A percentile compares a stretch with the other conserved stretches of the same genome.
Evolutionary conservation across 306 rosid genomes (phyloP).

Genomic region (Acacia crassicarpa): DNA sequence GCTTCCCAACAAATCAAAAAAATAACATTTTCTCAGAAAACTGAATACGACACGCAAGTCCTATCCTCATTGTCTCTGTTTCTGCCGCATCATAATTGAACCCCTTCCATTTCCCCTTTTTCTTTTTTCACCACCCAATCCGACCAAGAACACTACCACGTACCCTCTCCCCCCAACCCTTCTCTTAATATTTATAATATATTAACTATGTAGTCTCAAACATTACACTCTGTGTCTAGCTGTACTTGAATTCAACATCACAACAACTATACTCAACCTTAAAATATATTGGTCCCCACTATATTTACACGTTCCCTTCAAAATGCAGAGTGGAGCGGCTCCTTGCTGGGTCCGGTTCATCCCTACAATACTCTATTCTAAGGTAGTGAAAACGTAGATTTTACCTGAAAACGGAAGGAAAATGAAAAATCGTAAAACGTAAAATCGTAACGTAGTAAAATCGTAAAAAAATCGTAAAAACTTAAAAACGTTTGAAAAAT

Average conservation of each 20-base stretch:
- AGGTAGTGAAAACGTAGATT: too few relatives aligned
- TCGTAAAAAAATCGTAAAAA: too few relatives aligned
- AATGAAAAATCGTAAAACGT: too few relatives aligned
- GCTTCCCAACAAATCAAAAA: background rate
- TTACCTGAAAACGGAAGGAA: too few relatives aligned
- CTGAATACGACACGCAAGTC: slow-evolving; percentile 21
- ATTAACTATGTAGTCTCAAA: background rate
- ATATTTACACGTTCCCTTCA: background rate
- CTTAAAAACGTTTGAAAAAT: too few relatives aligned
- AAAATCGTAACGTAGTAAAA: too few relatives aligned
- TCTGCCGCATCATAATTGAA: slow-evolving; percentile 33
- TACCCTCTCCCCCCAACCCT: background rate
- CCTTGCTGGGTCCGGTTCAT: background rate
- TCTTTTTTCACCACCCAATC: slow-evolving; percentile 18
- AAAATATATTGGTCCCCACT: background rate
- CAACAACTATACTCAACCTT: background rate
- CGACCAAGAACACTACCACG: background rate
- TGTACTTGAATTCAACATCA: slow-evolving; percentile 19
- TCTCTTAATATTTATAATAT: background rate
- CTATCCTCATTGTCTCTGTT: slow-evolving; percentile 40
- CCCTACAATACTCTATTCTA: background rate
- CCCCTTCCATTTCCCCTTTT: slow-evolving; percentile 9
- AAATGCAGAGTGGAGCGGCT: background rate
- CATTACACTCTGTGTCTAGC: slow-evolving; percentile 11
- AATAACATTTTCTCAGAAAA: background rate